Base-by-base conservation (phyloP, 1,284 basidiomycete species). In the Sutorius eximius region DNA sequence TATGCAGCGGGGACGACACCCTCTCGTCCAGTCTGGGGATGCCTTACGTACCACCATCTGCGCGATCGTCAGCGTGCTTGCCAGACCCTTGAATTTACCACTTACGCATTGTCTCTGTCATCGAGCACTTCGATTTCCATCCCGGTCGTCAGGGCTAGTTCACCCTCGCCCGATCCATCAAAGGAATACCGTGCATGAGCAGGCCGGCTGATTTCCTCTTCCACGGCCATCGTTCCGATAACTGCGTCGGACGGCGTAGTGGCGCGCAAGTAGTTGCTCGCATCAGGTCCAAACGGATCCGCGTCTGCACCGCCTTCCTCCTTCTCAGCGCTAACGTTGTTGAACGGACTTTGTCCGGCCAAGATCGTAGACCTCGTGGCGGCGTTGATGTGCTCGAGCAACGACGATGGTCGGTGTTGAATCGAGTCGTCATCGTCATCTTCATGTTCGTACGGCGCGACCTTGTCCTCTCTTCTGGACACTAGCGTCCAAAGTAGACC, bases 11-110 rank as follows among this genome's bases (percentile, higher is more conserved):
- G 93, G 49, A 95, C 89, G 24, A 95, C 89, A 30, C 93, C 93
- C 74, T 95, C 91, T 49, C 78, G 80, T 16, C 91, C 89, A 49
- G 86, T 86, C 51, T 81, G 81, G 22, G 83, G 75, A 68, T 95
- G 90, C 44, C 91, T 82, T 52, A 89, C 91, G 66, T 91, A 95
- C 93, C 93, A 95, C 93, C 93, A 95, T 51, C 93, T 93, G 59
- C 53, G 42, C 24, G 1, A 8, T 40, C 37, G 22, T 67, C 24
- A 66, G 16, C 30, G 43, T 18, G 13, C 38, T 12, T 33, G 3
- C 5, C 5, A 24, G 3, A 29, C 16, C 5, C 63, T 38, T 24
- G 33, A 48, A 44, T 44, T 6, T n/a, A 38, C 43, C 33, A 83
- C 89, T 65, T 74, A 91, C 89, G 87, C 85, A 65, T 81, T 76